These are phyloP conservation scores for Saposhnikovia divaricata DNA, from an alignment of 129 eudicot species.

Conservation along the genomic window DNA sequence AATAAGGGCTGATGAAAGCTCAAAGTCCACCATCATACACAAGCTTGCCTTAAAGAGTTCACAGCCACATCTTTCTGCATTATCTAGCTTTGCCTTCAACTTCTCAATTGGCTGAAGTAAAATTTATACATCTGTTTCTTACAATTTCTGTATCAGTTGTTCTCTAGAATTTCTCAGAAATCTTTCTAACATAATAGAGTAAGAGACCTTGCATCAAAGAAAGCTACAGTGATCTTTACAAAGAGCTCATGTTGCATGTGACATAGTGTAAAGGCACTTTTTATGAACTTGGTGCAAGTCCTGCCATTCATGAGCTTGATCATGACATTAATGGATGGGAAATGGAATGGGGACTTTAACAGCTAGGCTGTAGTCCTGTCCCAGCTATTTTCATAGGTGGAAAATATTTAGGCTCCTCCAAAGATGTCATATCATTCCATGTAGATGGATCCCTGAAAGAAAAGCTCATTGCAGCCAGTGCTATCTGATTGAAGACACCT, in stretches of 20 bases:
- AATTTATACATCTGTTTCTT: conserved; percentile 1
- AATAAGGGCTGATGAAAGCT: conserved; percentile 36
- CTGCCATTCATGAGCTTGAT: conserved; percentile 79
- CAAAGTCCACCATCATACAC: conserved; percentile 27
- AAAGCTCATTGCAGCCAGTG: conserved; percentile 62
- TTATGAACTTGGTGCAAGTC: conserved; percentile 88
- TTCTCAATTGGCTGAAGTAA: background rate
- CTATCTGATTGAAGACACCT: conserved; percentile 60
- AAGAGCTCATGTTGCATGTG: conserved; percentile 95
- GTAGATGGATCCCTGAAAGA: conserved; percentile 63
- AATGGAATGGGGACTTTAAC: conserved; percentile 63
- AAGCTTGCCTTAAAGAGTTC: conserved; percentile 15
- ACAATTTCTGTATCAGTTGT: background rate
- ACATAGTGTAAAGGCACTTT: conserved; percentile 68
- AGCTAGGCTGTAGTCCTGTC: conserved; percentile 63
- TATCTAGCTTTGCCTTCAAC: background rate
- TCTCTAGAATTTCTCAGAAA: background rate
- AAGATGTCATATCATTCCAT: conserved; percentile 67
- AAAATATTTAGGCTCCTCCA: conserved; percentile 62
- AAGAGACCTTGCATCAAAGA: conserved; percentile 72
- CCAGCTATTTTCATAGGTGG: conserved; percentile 92
- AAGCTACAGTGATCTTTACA: conserved; percentile 87
- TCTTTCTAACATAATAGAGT: conserved; percentile 44
- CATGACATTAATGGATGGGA: conserved; percentile 46
- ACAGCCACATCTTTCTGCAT: conserved; percentile 2